Conservation (phyloP, 2,329 filamentous ascomycete genomes). For the Leptosphaerulina australis region DNA sequence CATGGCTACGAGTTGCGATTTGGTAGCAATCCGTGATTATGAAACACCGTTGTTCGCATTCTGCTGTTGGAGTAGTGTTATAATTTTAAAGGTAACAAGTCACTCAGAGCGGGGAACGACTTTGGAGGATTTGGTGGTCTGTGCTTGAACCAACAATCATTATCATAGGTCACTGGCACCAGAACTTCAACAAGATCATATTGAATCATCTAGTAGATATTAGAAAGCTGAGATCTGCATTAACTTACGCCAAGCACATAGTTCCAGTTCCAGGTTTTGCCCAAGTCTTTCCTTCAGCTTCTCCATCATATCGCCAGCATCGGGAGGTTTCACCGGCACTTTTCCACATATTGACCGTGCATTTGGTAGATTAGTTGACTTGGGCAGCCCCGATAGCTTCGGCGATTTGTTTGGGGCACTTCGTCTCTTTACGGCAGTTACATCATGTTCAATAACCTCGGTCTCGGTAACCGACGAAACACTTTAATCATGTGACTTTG, state of each 20-base stretch:
- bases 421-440: constrained; percentile 6
- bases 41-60: not conserved
- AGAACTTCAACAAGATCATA: not conserved
- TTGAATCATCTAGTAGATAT: not conserved
- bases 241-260: not conserved
- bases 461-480: constrained; percentile 1
- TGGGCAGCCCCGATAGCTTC: not conserved
- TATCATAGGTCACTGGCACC: too few species aligned
- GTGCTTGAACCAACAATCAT: not conserved
- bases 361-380: not conserved
- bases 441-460: not conserved
- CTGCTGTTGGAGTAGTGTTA: not conserved
- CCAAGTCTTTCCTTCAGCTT: not conserved
- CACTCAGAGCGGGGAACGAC: not conserved
- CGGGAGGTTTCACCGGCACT: not conserved
- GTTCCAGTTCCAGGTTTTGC: not conserved
- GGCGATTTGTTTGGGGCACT: not conserved
- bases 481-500: not conserved
- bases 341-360: not conserved
- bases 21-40: not conserved
- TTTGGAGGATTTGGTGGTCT: not conserved
- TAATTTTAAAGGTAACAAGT: not conserved
- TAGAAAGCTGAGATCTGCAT: too few species aligned
- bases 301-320: not conserved
- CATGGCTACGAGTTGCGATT: not conserved